Conservation (phyloP, 2,329 filamentous ascomycete species). For the Lachnellula occidentalis region DNA sequence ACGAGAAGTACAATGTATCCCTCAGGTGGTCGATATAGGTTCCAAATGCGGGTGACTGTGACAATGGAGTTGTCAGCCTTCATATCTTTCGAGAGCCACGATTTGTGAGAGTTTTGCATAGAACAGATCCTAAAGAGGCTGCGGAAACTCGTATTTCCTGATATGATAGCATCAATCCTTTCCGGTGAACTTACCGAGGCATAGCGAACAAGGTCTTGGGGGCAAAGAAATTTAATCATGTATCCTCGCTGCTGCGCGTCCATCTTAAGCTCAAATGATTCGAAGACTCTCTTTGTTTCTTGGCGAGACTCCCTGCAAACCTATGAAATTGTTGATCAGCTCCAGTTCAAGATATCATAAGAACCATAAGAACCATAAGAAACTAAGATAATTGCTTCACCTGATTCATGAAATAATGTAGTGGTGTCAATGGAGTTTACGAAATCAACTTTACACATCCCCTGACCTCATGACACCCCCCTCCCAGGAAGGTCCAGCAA, state of each 20-base stretch:
- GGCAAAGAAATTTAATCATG: background rate
- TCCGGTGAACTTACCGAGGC: background rate
- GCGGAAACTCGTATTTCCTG: background rate
- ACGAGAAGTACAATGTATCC: background rate
- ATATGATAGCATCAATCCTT: background rate
- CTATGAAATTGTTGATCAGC: background rate
- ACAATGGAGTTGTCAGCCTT: too few species aligned
- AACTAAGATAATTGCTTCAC: too few species aligned
- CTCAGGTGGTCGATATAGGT: background rate
- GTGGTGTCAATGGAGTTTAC: too few species aligned
- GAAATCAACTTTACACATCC: too few species aligned
- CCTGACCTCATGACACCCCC: too few species aligned
- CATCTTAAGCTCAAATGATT: background rate
- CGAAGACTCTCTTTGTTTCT: background rate
- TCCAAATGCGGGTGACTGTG: background rate
- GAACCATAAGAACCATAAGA: too few species aligned
- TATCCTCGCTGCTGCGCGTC: background rate
- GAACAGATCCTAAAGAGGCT: too few species aligned
- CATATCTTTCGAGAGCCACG: too few species aligned
- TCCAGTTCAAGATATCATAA: background rate
- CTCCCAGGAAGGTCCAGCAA: too few species aligned
- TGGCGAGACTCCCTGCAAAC: background rate
- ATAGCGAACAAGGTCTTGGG: background rate
- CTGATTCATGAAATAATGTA: too few species aligned
- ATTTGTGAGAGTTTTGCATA: too few species aligned